Conservation (phyloP, 768 basidiomycete species). For the Clathrus columnatus region DNA sequence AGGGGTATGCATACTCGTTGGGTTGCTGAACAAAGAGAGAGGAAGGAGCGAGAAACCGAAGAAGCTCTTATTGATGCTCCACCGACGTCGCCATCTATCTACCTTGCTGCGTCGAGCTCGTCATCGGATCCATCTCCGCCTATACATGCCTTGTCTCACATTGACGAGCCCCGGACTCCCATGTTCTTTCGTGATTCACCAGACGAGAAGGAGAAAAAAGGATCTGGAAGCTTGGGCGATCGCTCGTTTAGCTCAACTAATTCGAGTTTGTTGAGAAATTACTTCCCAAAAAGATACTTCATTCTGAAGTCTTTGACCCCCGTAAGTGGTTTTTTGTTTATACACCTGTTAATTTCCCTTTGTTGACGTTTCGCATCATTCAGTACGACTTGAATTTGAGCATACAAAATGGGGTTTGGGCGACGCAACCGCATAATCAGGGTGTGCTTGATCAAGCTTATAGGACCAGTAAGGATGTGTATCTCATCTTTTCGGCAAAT, state of each 20-base stretch:
- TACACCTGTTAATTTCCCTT: neutral
- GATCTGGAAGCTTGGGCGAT: conserved; percentile 39
- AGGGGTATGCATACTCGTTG: conserved; percentile 77
- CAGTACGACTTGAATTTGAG: conserved; percentile 76
- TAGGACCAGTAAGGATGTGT: conserved; percentile 84
- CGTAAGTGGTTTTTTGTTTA: conserved; percentile 31
- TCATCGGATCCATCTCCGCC: conserved; percentile 13
- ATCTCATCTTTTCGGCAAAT: conserved; percentile 87
- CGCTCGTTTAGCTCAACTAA: conserved; percentile 68
- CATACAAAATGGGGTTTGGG: conserved; percentile 75
- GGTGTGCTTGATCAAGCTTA: conserved; percentile 85
- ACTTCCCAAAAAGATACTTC: conserved; percentile 88
- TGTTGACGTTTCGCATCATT: neutral
- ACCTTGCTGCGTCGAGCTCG: conserved; percentile 12
- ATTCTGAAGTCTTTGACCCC: conserved; percentile 84
- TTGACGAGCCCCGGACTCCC: neutral
- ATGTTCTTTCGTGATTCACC: neutral
- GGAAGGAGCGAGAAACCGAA: conserved; percentile 3
- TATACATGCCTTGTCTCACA: conserved; percentile 9
- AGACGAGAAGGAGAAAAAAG: conserved; percentile 25
- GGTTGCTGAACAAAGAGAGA: conserved; percentile 52
- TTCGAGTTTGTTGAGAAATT: conserved; percentile 63
- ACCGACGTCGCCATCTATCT: conserved; percentile 14
- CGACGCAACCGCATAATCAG: conserved; percentile 91
- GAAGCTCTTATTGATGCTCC: conserved; percentile 10